Percentiles rank a stretch among this genome's conserved stretches.
These are phyloP conservation scores for Stenogyne calaminthoides DNA, from an alignment of 305 asterid species.

Conservation along the genomic window DNA sequence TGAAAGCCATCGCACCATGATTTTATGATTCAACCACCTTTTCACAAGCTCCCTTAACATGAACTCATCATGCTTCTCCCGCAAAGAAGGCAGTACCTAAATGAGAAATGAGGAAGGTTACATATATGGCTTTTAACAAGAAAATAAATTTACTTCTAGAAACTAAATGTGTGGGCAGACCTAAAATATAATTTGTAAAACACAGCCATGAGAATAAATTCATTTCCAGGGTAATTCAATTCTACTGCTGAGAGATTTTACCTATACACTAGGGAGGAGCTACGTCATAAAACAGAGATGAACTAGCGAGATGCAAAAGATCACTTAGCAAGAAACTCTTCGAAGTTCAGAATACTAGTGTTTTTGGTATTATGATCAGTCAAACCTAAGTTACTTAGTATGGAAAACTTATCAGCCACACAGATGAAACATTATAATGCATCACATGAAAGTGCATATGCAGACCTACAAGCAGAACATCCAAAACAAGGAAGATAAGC, in stretches of 20 bases:
- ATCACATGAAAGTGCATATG: background rate
- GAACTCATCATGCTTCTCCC: constrained; percentile 83
- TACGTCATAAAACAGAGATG: background rate
- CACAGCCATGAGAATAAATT: background rate
- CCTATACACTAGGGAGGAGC: background rate
- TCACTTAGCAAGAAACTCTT: background rate
- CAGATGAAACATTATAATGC: background rate
- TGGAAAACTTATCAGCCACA: background rate
- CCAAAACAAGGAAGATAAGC: constrained; percentile 17
- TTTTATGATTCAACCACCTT: constrained; percentile 78
- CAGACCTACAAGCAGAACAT: background rate
- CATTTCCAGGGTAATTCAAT: background rate
- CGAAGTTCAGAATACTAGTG: background rate
- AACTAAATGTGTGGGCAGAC: constrained; percentile 7
- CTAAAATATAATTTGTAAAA: constrained; percentile 11
- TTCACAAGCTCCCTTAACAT: constrained; percentile 78
- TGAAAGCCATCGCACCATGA: constrained; percentile 89
- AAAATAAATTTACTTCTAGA: background rate
- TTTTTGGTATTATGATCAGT: constrained; percentile 4
- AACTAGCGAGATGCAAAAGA: background rate
- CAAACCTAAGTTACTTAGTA: constrained; percentile 20
- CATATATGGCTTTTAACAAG: constrained; percentile 21
- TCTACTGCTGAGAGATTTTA: background rate
- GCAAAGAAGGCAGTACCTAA: constrained; percentile 72
- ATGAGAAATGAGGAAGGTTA: constrained; percentile 15